phyloP scores from a whole-genome alignment of 2,329 filamentous ascomycete species.

The Venturia oleaginea region DNA sequence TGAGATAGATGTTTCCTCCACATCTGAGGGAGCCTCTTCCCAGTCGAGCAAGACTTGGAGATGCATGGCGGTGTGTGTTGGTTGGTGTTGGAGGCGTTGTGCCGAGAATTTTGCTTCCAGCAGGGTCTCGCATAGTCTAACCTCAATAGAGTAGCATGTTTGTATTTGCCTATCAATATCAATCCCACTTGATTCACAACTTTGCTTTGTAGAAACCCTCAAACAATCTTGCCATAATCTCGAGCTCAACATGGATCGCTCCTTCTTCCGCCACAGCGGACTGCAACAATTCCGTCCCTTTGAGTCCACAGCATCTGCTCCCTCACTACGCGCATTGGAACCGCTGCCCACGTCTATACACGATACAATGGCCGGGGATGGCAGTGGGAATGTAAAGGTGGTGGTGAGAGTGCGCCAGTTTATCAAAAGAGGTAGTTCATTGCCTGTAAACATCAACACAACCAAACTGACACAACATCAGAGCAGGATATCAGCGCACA shows the following conservation, averaged over 20 bases:
- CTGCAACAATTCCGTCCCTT: conserved; percentile 19
- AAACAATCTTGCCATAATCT: neutral
- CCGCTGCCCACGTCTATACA: neutral
- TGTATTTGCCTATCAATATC: neutral
- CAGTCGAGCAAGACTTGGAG: neutral
- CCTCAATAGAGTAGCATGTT: no score
- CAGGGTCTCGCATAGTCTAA: no score
- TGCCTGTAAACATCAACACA: conserved; percentile 2
- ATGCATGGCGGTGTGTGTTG: neutral
- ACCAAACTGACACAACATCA: conserved; percentile 30
- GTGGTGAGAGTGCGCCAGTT: conserved; percentile 75
- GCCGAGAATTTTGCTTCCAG: no score
- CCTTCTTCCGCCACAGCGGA: conserved; percentile 17
- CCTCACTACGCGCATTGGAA: conserved; percentile 51
- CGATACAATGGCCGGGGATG: neutral
- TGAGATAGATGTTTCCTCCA: neutral
- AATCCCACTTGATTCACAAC: neutral
- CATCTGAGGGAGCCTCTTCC: neutral
- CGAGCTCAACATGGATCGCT: conserved; percentile 15
- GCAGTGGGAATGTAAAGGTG: conserved; percentile 59
- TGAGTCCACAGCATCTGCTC: conserved; percentile 64
- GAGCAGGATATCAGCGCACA: conserved; percentile 71
- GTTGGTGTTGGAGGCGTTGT: neutral
- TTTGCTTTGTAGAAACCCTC: neutral
- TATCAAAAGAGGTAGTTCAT: conserved; percentile 60